Base-by-base conservation (phyloP, 345 rosid species). In the Brassica incana region DNA sequence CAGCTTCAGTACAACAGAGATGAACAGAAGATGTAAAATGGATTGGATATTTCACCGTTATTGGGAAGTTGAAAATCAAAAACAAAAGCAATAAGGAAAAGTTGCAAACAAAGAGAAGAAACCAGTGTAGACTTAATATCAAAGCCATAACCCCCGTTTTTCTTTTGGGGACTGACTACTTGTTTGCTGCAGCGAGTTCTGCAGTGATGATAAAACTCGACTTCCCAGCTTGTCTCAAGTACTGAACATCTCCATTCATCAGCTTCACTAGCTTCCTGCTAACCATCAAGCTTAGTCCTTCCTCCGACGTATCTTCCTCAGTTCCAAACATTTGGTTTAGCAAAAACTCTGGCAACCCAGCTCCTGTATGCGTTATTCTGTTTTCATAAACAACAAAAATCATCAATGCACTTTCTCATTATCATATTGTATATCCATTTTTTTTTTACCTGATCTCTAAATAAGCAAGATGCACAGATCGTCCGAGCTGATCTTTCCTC, bases 231-330 rank as follows among this genome's bases (percentile, higher is more conserved):
- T 92, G 97, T 83, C 94, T 88, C 74, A 92, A 73, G 84, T 92
- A 94, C 81, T 88, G 91, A 27, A 88, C 94, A 82, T 87, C 97
- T 83, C 99, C 97, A 68, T 87, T 91, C 97, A 95, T 92, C 67
- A 92, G 90, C 82, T 89, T 92, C 75, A 88, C 86, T 70, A 95
- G 80, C 68, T 88, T 92, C 78, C 90, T 67, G 85, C 97, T 92
- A 59, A 95, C 82, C 58, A 90, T 80, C 77, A 95, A 82, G 74
- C 97, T 83, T 67, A 91, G 76, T 70, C 97, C 95, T 75, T 90
- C 95, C 77, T 91, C 99, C 0, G 90, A 86, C 29, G 83, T 82
- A 23, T 85, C 93, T 63, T 80, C 90, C 67, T 83, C 88, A 11
- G 67, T 84, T 23, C 88, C 89, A 78, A 90, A 92, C 97, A 92